Base-by-base conservation (phyloP, 352 stramenopile species). In the Pythium sukuiense region DNA sequence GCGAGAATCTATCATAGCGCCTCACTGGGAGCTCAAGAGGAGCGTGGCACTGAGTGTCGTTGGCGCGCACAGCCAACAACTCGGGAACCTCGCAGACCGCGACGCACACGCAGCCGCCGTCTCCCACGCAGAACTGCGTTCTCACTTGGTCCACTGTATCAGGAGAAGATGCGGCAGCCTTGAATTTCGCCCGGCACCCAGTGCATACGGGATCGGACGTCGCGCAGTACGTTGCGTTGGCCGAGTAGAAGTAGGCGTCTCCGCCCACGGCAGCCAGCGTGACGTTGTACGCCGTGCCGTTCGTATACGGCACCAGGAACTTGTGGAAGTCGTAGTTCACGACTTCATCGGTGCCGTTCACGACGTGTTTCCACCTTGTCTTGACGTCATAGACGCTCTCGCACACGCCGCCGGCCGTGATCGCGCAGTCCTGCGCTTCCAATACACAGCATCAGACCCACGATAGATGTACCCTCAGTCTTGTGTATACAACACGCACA, bases 181-280 rank as follows among this genome's bases (percentile, higher is more conserved):
- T n/a, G 39, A 48, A 48, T 6, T 48, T 12, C 1, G 39, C 39
- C 2, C 39, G 67, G 50, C 80, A 88, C 27, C 73, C 60, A 1
- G 32, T 43, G 56, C 80, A 89, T 9, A 65, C 70, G 0, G 56
- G 2, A 54, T 87, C 80, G 35, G 69, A 55, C 2, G 65, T 39
- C 11, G 72, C 65, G 46, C 80, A 89, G 50, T 89, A 89, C 14
- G 76, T 82, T 27, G 76, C 72, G 63, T 82, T 85, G 33, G 65
- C 70, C 12, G 39, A 48, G 16, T 24, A 48, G 39, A 48, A 48
- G 39, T 48, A 48, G 39, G 39, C 39, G 14, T n/a, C 39, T 2
- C 39, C 39, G 39, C 39, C 39, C 14, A 6, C 3, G 20, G 39
- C 39, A 7, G 39, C 16, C 5, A 48, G 39, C 13, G 39, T 24